Evolutionary conservation across 768 basidiomycete genomes (phyloP), one percentile per base, ranked within the genome.

Genomic region (Pulveroboletus sp.): DNA sequence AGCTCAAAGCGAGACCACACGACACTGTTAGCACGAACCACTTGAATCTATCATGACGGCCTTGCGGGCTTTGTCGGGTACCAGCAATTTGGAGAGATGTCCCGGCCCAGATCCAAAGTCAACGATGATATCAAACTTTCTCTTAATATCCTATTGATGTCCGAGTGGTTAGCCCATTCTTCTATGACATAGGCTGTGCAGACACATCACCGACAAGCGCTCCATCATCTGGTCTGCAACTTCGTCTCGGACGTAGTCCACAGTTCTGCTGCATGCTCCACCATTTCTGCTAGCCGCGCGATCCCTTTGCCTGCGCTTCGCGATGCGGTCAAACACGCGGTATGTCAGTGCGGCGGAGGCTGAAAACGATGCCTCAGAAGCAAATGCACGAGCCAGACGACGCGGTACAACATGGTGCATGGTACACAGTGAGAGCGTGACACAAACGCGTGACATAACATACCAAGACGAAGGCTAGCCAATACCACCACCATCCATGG

Each of bases 41-140:
- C 91, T 93, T 24, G 84, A 80, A 53, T 98, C 97, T 35, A 97
- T 65, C 87, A 98, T 88, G 24, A 87, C 73, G 4, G 84, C 79
- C 64, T 86, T 90, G 63, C 78, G 69, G 11, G 84, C 80, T 56
- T 80, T 84, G 45, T 82, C 75, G 12, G 68, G 64, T 55, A 88
- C 87, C 38, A 97, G 62, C 27, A 95, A 73, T 62, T 87, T 91
- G 6, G 93, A 80, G 58, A 99, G 86, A 69, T 94, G 94, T 1
- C 97, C 97, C 3, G 97, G 76, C 11, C 95, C 94, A 24, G 92
- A 84, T 1, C 92, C 91, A 23, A 97, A 71, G 70, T 99, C 97
- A 16, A 98, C 70, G 19, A 99, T 74, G 2, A 81, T 75, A 40
- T 75, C 71, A 60, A 94, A 97, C 29, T 80, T 85, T 37, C 85